Percentiles rank a stretch among this genome's conserved stretches.
Evolutionary conservation across 306 rosid species (phyloP).

Genomic region (Prinsepia uniflora): DNA sequence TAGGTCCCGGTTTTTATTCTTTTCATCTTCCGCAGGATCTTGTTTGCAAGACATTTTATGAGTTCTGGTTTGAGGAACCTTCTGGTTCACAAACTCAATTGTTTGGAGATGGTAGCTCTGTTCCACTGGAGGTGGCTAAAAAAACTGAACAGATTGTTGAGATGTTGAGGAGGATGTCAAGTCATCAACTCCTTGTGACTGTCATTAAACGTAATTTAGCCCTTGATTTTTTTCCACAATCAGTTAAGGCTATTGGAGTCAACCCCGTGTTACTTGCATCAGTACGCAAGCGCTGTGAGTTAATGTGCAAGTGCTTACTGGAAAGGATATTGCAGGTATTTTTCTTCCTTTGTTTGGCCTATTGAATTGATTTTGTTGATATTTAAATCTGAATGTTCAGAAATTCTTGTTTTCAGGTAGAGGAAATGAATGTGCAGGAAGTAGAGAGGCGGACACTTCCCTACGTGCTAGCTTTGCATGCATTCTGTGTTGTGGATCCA

Average conservation of each 20-base stretch:
- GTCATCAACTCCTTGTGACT: slow-evolving; percentile 76
- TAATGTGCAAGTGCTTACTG: slow-evolving; percentile 96
- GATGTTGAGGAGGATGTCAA: slow-evolving; percentile 79
- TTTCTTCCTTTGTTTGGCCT: slow-evolving; percentile 1
- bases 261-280: slow-evolving; percentile 69
- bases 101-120: slow-evolving; percentile 83
- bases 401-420: slow-evolving; percentile 56
- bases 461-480: slow-evolving; percentile 81
- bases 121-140: slow-evolving; percentile 81
- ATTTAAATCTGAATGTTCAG: slow-evolving; percentile 16
- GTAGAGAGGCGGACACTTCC: slow-evolving; percentile 76
- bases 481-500: slow-evolving; percentile 93
- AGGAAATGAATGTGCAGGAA: slow-evolving; percentile 68
- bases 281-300: slow-evolving; percentile 90
- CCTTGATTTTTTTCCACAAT: slow-evolving; percentile 97
- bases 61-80: slow-evolving; percentile 99
- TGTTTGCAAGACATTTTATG: slow-evolving; percentile 95
- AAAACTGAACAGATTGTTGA: slow-evolving; percentile 96
- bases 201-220: slow-evolving; percentile 83
- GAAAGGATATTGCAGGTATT: slow-evolving; percentile 89
- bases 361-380: slow-evolving; percentile 1
- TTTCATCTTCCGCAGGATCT: slow-evolving; percentile 60
- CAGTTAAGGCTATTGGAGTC: slow-evolving; percentile 83
- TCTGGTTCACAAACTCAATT: slow-evolving; percentile 56
- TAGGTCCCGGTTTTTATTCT: slow-evolving; percentile 16